Conservation (phyloP, 1,284 basidiomycete species). For the Ganoderma multipileum region DNA sequence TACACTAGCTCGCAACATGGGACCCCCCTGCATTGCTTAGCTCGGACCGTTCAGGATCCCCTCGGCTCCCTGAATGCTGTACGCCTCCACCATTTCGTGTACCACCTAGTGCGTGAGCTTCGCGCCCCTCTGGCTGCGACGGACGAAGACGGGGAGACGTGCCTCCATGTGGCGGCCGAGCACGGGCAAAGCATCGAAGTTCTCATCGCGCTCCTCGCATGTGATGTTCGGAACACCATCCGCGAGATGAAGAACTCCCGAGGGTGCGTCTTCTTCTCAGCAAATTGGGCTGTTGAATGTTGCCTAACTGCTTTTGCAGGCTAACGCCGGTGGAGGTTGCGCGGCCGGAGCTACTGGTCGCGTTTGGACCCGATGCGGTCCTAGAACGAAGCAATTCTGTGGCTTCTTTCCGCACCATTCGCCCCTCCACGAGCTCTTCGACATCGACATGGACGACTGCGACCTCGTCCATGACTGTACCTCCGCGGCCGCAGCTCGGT, state of each 20-base stretch:
- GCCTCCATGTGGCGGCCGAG: constrained; percentile 93
- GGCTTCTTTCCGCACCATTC: constrained; percentile 62
- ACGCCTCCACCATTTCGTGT: constrained; percentile 60
- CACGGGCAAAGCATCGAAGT: constrained; percentile 78
- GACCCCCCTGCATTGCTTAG: constrained; percentile 75
- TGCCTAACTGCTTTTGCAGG: constrained; percentile 42
- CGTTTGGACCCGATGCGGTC: constrained; percentile 60
- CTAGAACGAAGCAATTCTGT: constrained; percentile 56
- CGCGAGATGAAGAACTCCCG: constrained; percentile 68
- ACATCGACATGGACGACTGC: constrained; percentile 34
- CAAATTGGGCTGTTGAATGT: not conserved
- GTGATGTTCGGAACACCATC: constrained; percentile 60
- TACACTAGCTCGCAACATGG: constrained; percentile 71
- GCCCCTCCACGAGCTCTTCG: constrained; percentile 54
- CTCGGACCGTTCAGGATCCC: constrained; percentile 53
- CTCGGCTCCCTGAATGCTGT: constrained; percentile 45
- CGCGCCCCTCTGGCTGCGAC: constrained; percentile 67
- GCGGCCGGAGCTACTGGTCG: constrained; percentile 63
- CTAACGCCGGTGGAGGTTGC: constrained; percentile 73
- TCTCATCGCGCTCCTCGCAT: constrained; percentile 65
- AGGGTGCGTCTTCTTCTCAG: constrained; percentile 55
- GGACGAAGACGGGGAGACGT: constrained; percentile 89
- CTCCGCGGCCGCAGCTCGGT: constrained; percentile 11
- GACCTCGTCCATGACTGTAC: constrained; percentile 8
- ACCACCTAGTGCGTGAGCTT: constrained; percentile 72